These are phyloP conservation scores for Leccinum subgranulosum DNA, from an alignment of 768 basidiomycete species.

Conservation along the genomic window DNA sequence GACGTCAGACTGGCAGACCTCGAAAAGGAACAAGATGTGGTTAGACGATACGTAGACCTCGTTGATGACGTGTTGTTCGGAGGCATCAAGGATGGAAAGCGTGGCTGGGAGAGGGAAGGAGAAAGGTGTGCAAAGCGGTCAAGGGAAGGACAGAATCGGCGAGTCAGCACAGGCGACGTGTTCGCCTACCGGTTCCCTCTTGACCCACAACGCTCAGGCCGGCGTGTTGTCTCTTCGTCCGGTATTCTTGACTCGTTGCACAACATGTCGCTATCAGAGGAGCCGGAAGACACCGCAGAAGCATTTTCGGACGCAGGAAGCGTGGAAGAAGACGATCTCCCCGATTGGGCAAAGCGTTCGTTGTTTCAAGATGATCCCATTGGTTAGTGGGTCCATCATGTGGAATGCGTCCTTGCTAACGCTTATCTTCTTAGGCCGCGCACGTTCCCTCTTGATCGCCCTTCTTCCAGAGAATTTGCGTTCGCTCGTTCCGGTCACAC, in stretches of 20 bases:
- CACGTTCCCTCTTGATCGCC: conserved; percentile 54
- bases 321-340: conserved; percentile 69
- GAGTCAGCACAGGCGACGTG: conserved; percentile 30
- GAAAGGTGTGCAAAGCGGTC: conserved; percentile 45
- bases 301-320: conserved; percentile 39
- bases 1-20: conserved; percentile 56
- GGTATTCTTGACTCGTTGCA: conserved; percentile 56
- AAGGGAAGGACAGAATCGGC: conserved; percentile 38
- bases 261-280: conserved; percentile 46
- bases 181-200: conserved; percentile 22
- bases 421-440: conserved; percentile 48
- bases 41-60: conserved; percentile 65
- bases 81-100: conserved; percentile 45
- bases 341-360: conserved; percentile 70
- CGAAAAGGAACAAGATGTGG: conserved; percentile 51
- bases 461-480: conserved; percentile 61
- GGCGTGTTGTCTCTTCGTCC: conserved; percentile 54
- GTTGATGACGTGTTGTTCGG: conserved; percentile 80
- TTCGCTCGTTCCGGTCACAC: conserved; percentile 33
- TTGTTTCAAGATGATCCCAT: conserved; percentile 54
- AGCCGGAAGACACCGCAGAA: conserved; percentile 54
- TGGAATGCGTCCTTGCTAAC: not conserved
- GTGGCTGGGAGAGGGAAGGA: conserved; percentile 48
- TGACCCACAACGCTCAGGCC: conserved; percentile 25
- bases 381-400: conserved; percentile 41